A percentile compares a stretch with the other conserved stretches of the same genome.
These are phyloP conservation scores for Bonia amplexicaulis DNA, from an alignment of 176 grass and related monocot genomes.

Conservation along the genomic window DNA sequence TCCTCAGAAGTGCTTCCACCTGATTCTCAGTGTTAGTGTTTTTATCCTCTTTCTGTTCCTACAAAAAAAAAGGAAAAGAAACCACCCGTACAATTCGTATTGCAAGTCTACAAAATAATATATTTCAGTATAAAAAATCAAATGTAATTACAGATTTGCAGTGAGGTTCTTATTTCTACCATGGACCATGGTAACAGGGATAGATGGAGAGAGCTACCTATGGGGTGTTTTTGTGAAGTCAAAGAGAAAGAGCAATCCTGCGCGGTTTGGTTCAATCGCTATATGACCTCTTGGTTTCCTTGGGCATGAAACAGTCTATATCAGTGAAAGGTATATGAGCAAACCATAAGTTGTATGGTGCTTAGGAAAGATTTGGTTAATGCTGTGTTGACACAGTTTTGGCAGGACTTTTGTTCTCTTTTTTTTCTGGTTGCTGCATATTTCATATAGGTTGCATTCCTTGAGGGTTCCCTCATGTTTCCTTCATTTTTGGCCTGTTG, in stretches of 20 bases:
- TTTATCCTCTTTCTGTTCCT: not conserved
- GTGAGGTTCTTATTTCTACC: not conserved
- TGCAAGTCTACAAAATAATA: not conserved
- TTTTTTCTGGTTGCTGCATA: not conserved
- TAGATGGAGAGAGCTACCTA: conserved; percentile 14
- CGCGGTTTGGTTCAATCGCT: not conserved
- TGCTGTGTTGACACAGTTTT: not conserved
- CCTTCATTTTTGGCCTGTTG: too few species aligned
- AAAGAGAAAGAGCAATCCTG: not conserved
- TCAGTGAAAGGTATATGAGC: not conserved
- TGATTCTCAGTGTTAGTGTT: conserved; percentile 38
- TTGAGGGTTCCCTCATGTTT: too few species aligned
- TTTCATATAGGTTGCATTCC: too few species aligned
- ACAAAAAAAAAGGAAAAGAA: not conserved
- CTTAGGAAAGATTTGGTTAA: not conserved
- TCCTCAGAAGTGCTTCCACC: conserved; percentile 34
- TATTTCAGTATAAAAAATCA: not conserved
- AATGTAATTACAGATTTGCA: not conserved
- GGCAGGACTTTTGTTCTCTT: not conserved
- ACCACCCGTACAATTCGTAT: not conserved
- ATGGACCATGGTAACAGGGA: conserved; percentile 14
- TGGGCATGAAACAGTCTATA: not conserved
- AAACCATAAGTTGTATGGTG: conserved; percentile 2
- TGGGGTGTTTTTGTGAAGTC: conserved; percentile 23
- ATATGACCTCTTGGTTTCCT: not conserved